These are phyloP conservation scores for Tylopilus balloui DNA, from an alignment of 768 basidiomycete genomes.

Conservation along the genomic window DNA sequence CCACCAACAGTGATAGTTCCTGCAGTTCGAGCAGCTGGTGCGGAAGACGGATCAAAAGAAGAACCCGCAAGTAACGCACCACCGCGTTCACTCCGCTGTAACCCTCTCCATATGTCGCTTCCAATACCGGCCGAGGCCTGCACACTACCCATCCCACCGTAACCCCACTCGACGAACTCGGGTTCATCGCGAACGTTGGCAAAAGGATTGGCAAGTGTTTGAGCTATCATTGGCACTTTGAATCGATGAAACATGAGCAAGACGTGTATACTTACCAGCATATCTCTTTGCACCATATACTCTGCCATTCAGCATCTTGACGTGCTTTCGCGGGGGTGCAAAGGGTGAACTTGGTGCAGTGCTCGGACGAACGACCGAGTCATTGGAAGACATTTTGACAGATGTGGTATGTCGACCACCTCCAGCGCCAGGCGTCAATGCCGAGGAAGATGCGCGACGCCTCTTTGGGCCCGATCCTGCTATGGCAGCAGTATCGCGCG, in stretches of 20 bases:
- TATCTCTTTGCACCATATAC: constrained; percentile 59
- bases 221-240: constrained; percentile 10
- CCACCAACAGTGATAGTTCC: constrained; percentile 24
- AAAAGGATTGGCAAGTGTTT: constrained; percentile 51
- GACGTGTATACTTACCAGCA: constrained; percentile 15
- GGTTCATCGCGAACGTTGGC: constrained; percentile 61
- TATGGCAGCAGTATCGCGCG: not conserved
- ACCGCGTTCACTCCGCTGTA: constrained; percentile 27
- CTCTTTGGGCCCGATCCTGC: constrained; percentile 7
- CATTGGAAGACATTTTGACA: constrained; percentile 1
- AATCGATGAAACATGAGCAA: not conserved
- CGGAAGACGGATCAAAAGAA: constrained; percentile 1
- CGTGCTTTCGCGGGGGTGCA: constrained; percentile 29
- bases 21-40: constrained; percentile 22
- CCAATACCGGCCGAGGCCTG: constrained; percentile 25
- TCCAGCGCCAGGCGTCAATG: constrained; percentile 20
- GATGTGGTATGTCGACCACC: constrained; percentile 28
- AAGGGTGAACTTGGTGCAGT: constrained; percentile 7
- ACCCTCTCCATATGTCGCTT: constrained; percentile 27
- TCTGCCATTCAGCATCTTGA: constrained; percentile 79
- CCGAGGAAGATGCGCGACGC: constrained; percentile 25
- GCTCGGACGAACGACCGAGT: constrained; percentile 1
- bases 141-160: constrained; percentile 75
- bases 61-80: constrained; percentile 20
- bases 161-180: constrained; percentile 92